Conservation (phyloP, 2,329 filamentous ascomycete species). For the Emydomyces testavorans region DNA sequence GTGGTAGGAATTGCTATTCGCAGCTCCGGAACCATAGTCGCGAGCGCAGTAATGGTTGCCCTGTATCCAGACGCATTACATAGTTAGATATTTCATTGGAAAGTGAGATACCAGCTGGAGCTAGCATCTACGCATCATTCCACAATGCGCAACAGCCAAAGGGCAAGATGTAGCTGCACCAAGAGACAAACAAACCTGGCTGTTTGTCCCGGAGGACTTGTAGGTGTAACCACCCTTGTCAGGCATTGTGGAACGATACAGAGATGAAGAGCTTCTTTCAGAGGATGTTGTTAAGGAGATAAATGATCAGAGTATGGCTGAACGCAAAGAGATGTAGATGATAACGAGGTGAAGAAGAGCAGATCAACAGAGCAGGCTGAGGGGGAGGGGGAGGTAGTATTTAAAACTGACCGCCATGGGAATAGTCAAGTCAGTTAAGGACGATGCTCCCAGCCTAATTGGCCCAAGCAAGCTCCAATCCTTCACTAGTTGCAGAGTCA, state of each 20-base stretch:
- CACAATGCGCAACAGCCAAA: neutral
- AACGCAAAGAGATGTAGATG: no score
- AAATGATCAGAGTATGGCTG: no score
- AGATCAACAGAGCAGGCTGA: no score
- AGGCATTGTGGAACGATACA: slow-evolving; percentile 5
- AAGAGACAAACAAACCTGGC: slow-evolving; percentile 38
- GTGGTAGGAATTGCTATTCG: slow-evolving; percentile 47
- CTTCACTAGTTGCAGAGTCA: no score
- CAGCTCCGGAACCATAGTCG: slow-evolving; percentile 47
- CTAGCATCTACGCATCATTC: neutral
- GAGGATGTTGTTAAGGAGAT: no score
- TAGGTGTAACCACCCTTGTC: slow-evolving; percentile 26
- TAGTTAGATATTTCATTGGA: neutral
- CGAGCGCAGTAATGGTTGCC: slow-evolving; percentile 58
- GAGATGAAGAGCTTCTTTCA: no score
- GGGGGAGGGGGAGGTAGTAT: no score
- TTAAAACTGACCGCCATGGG: no score
- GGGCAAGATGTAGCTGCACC: neutral
- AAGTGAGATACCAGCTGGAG: neutral
- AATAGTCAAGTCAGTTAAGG: no score
- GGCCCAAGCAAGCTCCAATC: no score
- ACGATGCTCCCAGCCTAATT: no score
- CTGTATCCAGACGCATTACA: slow-evolving; percentile 30
- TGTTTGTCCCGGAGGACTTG: slow-evolving; percentile 48
- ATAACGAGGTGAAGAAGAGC: no score